phyloP scores from a whole-genome alignment of 306 rosid genomes.

The Cicer yamashitae region DNA sequence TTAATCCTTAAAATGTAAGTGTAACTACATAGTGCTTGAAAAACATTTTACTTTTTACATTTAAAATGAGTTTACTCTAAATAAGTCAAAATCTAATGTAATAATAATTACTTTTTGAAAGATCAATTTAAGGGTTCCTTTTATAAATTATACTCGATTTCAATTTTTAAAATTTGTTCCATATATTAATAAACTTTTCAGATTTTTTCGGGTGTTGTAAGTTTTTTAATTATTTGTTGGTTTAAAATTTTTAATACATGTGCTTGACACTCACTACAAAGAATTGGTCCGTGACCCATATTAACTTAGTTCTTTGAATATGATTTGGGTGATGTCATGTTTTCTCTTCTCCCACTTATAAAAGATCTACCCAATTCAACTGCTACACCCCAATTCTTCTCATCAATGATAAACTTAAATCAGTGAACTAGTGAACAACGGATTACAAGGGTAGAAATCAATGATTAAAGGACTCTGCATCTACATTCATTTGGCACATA shows the following conservation, averaged over 20 bases:
- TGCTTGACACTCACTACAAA: not conserved
- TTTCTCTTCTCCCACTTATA: not conserved
- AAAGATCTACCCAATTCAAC: too few species aligned
- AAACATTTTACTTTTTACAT: not conserved
- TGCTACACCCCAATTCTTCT: not conserved
- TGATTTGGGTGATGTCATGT: not conserved
- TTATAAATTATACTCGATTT: not conserved
- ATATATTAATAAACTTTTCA: not conserved
- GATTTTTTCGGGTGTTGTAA: not conserved
- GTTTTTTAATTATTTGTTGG: not conserved
- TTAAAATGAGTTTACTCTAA: not conserved
- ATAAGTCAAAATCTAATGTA: not conserved
- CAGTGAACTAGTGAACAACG: not conserved
- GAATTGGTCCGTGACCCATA: not conserved
- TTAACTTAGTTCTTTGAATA: not conserved
- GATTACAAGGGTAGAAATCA: not conserved
- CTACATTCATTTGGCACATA: too few species aligned
- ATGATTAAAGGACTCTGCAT: not conserved
- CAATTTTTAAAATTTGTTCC: not conserved
- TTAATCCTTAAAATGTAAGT: not conserved
- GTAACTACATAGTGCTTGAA: not conserved
- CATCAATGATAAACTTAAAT: not conserved
- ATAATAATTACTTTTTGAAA: not conserved
- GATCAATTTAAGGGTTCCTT: not conserved
- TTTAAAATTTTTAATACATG: not conserved